Evolutionary conservation across 73 alveolate species (phyloP).

Genomic region (Uronychia setigera): DNA sequence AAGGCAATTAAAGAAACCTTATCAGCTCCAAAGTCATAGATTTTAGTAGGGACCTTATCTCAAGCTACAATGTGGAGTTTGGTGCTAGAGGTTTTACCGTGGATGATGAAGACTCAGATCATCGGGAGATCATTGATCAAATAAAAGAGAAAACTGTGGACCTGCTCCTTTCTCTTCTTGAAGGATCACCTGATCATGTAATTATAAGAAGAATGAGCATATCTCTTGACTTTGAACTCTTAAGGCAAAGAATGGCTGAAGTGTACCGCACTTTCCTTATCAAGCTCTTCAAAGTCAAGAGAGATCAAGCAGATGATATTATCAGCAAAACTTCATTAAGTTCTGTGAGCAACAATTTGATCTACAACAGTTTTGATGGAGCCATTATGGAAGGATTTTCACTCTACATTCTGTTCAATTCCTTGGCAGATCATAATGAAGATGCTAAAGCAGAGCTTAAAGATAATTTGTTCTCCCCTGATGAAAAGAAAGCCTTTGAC

Average conservation of each 20-base stretch:
- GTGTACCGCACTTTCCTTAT: constrained; percentile 22
- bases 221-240: constrained; percentile 16
- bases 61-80: not conserved
- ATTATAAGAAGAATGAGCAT: constrained; percentile 12
- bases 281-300: not conserved
- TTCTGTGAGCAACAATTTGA: constrained; percentile 5
- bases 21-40: constrained; percentile 58
- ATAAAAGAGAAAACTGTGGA: constrained; percentile 23
- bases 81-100: constrained; percentile 11
- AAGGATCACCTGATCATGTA: constrained; percentile 39
- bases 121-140: constrained; percentile 8
- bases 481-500: constrained; percentile 17
- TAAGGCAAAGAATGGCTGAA: constrained; percentile 21
- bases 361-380: constrained; percentile 21
- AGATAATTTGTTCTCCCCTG: constrained; percentile 7
- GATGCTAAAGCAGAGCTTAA: constrained; percentile 8
- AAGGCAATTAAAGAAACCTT: constrained; percentile 59
- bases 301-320: not conserved
- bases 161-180: constrained; percentile 30
- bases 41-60: constrained; percentile 34
- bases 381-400: constrained; percentile 39
- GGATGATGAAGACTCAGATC: constrained; percentile 4
- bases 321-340: not conserved
- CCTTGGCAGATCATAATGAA: not conserved
- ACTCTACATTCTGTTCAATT: constrained; percentile 29